These are phyloP conservation scores for Melampsora americana DNA, from an alignment of 1,284 basidiomycete species.

Conservation along the genomic window DNA sequence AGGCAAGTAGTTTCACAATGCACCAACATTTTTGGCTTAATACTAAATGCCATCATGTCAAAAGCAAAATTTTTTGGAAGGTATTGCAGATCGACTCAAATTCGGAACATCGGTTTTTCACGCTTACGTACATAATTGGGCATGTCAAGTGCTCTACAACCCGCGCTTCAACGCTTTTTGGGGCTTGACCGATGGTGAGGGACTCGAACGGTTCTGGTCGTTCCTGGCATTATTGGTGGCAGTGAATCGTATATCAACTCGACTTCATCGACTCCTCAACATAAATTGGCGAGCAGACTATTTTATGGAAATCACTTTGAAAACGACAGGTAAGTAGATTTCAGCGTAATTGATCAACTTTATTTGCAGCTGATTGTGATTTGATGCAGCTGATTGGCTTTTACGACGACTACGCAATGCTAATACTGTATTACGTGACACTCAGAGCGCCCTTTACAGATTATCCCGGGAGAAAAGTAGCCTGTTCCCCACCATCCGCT, in stretches of 20 bases:
- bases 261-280: too few relatives aligned
- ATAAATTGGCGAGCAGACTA: too few relatives aligned
- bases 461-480: neutral
- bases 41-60: neutral
- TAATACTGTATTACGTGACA: neutral
- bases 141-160: too few relatives aligned
- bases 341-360: too few relatives aligned
- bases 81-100: neutral
- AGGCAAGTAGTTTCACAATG: neutral
- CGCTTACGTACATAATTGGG: slow-evolving; percentile 4
- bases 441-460: neutral
- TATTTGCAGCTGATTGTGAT: neutral
- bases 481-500: neutral
- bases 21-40: neutral
- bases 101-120: slow-evolving; percentile 17
- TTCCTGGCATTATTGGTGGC: too few relatives aligned
- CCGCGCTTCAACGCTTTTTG: too few relatives aligned
- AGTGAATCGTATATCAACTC: too few relatives aligned
- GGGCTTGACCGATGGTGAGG: too few relatives aligned
- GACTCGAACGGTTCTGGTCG: too few relatives aligned
- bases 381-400: slow-evolving; percentile 1
- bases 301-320: too few relatives aligned
- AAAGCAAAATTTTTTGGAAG: too few relatives aligned
- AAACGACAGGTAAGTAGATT: too few relatives aligned
- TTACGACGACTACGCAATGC: neutral